Base-by-base conservation (phyloP, 768 basidiomycete genomes). In the Lentinula sp. region DNA sequence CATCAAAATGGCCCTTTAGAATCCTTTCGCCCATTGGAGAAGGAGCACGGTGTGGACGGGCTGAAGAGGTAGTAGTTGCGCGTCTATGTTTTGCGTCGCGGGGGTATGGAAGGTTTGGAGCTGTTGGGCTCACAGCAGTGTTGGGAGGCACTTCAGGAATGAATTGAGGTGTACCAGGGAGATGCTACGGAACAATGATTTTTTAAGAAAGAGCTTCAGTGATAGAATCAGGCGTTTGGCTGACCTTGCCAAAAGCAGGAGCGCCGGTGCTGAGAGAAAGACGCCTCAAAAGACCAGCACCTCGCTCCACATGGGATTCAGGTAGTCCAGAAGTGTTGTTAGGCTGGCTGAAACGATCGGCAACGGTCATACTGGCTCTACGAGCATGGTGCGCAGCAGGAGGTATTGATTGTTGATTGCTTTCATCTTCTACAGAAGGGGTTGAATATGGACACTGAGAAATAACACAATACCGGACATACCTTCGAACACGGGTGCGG, bases 21-120 rank as follows among this genome's bases (percentile, higher is more conserved):
- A 94, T 93, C 61, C 92, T 81, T 74, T 94, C 92, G 64, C 91
- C 93, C 92, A 93, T 93, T 6, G 91, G 91, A 42, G 90, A 91
- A 18, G 91, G 91, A 2, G 88, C 90, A 63, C 85, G 78, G 59
- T 82, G 85, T 9, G 80, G 80, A 54, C 80, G 80, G 13, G 79
- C 75, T 52, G 71, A 69, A 46, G 79, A 80, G 58, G 87, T 69
- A 18, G 87, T 88, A 4, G 86, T 83, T n/a, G 87, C 81, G 18
- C 88, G 85, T 60, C 78, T 80, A 13, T 77, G 77, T 65, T 72
- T 73, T 57, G 70, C 74, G 64, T 62, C 68, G 42, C 72, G 73
- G 15, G 66, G 54, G 65, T 74, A 71, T 15, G 73, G 71, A 28
- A 48, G 37, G 23, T 59, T 69, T 51, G 65, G 70, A n/a, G 71